Evolutionary conservation across 176 grass and related monocot species (phyloP).

Genomic region (Pharus latifolius): DNA sequence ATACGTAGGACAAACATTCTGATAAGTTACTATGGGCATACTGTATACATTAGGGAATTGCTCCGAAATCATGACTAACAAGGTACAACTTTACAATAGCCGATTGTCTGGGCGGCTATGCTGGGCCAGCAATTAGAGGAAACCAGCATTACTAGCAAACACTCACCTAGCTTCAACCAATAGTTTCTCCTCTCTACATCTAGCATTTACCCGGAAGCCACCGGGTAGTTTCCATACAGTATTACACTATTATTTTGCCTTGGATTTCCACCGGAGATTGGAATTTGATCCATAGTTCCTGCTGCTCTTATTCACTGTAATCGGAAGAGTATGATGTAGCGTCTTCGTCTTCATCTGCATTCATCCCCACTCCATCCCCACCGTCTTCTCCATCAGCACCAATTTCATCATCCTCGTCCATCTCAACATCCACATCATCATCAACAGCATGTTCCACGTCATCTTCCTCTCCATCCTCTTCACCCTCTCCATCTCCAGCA

Average conservation of each 20-base stretch:
- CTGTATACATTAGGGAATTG: conserved; percentile 1
- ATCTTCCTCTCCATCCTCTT: conserved; percentile 42
- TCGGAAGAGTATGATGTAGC: conserved; percentile 69
- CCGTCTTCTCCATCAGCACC: conserved; percentile 34
- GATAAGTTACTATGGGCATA: not conserved
- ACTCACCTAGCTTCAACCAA: not conserved
- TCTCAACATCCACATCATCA: conserved; percentile 29
- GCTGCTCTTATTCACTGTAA: conserved; percentile 48
- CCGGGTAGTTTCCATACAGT: not conserved
- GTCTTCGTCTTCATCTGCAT: conserved; percentile 39
- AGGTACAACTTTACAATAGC: not conserved
- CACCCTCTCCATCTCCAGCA: conserved; percentile 28
- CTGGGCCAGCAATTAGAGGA: not conserved
- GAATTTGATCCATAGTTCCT: not conserved
- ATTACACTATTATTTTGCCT: not conserved
- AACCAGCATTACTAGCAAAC: not conserved
- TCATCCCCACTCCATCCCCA: conserved; percentile 12
- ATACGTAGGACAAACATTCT: conserved; percentile 1
- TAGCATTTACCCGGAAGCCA: not conserved
- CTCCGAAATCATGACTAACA: conserved; percentile 1
- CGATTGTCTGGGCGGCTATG: not conserved
- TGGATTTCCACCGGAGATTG: not conserved
- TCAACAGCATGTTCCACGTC: conserved; percentile 21
- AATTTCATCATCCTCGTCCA: conserved; percentile 48
- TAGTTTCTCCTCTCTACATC: not conserved